These are phyloP conservation scores for Fusarium caatingaense DNA, from an alignment of 2,329 filamentous ascomycete species.

Conservation along the genomic window DNA sequence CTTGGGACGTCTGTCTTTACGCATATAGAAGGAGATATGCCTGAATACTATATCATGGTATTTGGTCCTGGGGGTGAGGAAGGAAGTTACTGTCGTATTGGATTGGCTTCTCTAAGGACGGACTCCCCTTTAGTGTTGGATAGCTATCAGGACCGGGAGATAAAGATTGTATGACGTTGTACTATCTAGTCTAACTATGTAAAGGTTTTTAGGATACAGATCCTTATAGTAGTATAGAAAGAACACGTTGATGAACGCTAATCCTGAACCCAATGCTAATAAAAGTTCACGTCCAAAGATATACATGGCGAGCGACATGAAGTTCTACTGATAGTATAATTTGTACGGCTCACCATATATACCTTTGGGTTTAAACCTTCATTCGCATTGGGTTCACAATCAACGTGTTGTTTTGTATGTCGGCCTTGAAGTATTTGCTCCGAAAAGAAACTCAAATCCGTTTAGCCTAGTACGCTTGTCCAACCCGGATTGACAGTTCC, in stretches of 20 bases:
- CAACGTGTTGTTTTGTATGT: fast-evolving
- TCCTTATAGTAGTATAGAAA: fast-evolving
- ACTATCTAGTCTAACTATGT: no score
- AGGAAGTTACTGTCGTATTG: neutral
- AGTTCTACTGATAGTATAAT: no score
- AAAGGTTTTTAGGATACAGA: fast-evolving
- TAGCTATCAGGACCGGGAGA: neutral
- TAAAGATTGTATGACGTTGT: neutral
- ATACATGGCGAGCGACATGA: no score
- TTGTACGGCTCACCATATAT: no score
- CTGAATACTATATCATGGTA: no score
- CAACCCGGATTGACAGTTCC: slow-evolving; percentile 1
- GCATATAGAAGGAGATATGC: no score
- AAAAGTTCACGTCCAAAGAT: neutral
- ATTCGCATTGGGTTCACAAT: neutral
- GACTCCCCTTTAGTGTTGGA: fast-evolving
- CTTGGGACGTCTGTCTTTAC: no score
- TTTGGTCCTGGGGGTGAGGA: neutral
- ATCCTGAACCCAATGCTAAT: no score
- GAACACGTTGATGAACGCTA: fast-evolving
- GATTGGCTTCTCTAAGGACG: neutral
- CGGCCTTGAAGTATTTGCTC: no score
- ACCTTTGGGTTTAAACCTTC: no score
- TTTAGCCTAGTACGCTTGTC: slow-evolving; percentile 6
- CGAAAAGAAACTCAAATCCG: fast-evolving